Evolutionary conservation across 2,329 filamentous ascomycete species (phyloP).

Genomic region (Trichoderma breve): DNA sequence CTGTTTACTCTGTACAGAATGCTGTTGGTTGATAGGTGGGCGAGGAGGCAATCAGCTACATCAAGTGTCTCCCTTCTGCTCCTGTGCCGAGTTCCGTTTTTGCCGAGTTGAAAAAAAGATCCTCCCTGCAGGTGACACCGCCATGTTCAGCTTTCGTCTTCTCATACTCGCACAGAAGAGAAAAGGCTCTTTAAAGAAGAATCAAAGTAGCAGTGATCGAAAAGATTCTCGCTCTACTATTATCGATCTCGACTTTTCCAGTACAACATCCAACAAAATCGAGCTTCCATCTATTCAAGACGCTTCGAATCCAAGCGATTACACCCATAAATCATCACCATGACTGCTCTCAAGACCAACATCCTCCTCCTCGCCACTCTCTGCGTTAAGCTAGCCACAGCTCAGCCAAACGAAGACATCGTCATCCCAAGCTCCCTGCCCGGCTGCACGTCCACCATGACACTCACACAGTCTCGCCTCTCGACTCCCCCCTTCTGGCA

Average conservation of each 20-base stretch:
- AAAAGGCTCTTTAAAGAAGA: not conserved
- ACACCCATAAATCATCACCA: not conserved
- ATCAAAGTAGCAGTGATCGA: not conserved
- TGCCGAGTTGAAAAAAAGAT: not conserved
- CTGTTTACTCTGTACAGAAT: not conserved
- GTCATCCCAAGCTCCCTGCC: not conserved
- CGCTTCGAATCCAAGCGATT: not conserved
- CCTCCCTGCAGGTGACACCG: not conserved
- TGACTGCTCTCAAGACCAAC: not conserved
- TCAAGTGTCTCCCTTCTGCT: not conserved
- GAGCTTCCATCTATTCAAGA: not conserved
- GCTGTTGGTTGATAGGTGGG: not conserved
- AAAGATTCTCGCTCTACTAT: not conserved
- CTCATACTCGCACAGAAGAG: not conserved
- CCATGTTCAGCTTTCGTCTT: not conserved
- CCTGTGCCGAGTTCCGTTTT: not conserved
- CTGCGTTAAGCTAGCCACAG: not conserved
- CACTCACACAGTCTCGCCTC: slow-evolving; percentile 26
- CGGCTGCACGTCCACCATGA: slow-evolving; percentile 29
- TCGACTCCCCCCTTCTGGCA: slow-evolving; percentile 33
- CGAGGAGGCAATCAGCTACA: not conserved
- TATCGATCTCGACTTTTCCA: too few species aligned
- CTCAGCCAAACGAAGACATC: not conserved
- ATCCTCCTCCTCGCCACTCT: not conserved
- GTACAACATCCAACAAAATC: not conserved